Evolutionary conservation across 257 asterid species (phyloP), one percentile per base, ranked within the genome.

Genomic region (Perilla frutescens): DNA sequence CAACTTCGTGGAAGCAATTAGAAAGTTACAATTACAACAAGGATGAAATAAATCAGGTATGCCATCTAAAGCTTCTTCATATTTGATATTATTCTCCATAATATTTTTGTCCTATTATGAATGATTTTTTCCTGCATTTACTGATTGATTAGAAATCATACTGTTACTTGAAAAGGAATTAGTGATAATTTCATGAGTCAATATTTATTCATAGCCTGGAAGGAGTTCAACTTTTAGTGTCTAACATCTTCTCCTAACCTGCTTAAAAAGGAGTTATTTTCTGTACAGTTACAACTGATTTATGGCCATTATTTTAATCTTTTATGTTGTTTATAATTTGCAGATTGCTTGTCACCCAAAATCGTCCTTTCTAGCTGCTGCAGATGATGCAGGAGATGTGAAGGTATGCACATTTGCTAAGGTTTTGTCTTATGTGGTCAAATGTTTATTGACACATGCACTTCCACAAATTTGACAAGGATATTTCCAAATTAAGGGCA

Each of bases 41-140:
- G 84, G 98, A 92, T 75, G 99, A 95, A 82, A 90, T 95, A 77
- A 92, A 95, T 74, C 98, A 90, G 99, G 97, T 95, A 74, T 32
- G 79, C 7, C 34, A 51, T 73, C 70, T 53, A 37, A 47, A 68
- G 47, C 43, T 62, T 48, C 62, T 65, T 74, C 59, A 34, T 57
- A 31, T 53, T 66, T 62, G 67, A 37, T 3, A 48, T 43, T 50
- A 1, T 54, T 70, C 48, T 51, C 10, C 58, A 49, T 49, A 40
- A 41, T 50, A 47, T 70, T 45, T 8, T 71, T 43, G 12, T 70
- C 34, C 45, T 40, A 15, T 58, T 14, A 12, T 70, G 45, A 44
- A 70, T 36, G 15, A 5, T 13, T 45, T 66, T 55, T 40, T 62
- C 39, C 41, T 55, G 65, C 55, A 32, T 26, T 62, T 14, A 8